phyloP scores from a whole-genome alignment of 2,329 filamentous ascomycete genomes.

The Macrophomina phaseolina region DNA sequence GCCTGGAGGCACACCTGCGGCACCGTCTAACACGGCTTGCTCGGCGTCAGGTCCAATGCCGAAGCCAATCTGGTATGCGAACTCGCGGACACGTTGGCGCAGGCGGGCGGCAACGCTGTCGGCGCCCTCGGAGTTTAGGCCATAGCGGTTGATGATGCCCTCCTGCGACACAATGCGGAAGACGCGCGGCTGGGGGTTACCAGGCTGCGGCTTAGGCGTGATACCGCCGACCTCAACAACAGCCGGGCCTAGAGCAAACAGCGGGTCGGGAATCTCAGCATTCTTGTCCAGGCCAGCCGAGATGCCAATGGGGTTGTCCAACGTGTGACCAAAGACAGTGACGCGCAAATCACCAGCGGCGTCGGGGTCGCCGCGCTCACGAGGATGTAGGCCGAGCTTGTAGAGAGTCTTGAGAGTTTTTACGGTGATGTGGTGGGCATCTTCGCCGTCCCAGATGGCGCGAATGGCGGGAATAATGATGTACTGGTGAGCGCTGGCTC shows the following conservation, averaged over 20 bases:
- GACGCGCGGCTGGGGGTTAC: conserved; percentile 86
- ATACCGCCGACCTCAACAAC: conserved; percentile 92
- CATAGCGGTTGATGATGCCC: conserved; percentile 93
- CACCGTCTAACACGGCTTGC: conserved; percentile 75
- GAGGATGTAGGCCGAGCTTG: conserved; percentile 75
- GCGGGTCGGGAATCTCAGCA: conserved; percentile 81
- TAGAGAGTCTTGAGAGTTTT: conserved; percentile 74
- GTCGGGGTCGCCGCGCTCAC: conserved; percentile 74
- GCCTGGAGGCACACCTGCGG: conserved; percentile 79
- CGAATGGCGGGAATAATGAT: conserved; percentile 67
- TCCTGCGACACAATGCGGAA: conserved; percentile 85
- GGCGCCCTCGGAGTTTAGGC: conserved; percentile 88
- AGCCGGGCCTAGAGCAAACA: conserved; percentile 83
- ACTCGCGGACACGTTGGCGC: conserved; percentile 77
- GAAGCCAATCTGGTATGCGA: conserved; percentile 73
- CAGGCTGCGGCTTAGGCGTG: conserved; percentile 84
- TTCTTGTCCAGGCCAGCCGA: conserved; percentile 97
- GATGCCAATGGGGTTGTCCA: conserved; percentile 89
- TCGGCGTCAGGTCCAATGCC: conserved; percentile 68
- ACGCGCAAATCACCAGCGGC: conserved; percentile 60
- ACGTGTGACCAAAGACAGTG: conserved; percentile 75
- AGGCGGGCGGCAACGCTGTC: conserved; percentile 83
- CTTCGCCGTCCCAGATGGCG: conserved; percentile 77
- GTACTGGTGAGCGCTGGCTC: conserved; percentile 60
- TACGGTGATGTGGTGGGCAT: conserved; percentile 86